Evolutionary conservation across 805 yeast genomes (phyloP).

Genomic region (Candida insectorum): DNA sequence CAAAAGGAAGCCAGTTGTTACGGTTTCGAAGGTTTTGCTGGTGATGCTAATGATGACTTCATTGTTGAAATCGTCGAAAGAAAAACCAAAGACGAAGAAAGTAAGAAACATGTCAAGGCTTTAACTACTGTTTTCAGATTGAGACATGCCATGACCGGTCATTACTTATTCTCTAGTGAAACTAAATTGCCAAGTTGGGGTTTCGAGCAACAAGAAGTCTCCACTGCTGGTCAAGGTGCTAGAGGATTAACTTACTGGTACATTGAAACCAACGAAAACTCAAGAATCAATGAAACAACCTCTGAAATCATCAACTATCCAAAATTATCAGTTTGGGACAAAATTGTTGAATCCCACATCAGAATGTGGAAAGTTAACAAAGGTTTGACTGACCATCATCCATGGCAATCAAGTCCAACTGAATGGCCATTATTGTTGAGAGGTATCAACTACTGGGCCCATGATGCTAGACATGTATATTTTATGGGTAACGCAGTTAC

Average conservation of each 20-base stretch:
- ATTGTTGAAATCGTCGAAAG: conserved; percentile 66
- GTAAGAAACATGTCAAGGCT: conserved; percentile 58
- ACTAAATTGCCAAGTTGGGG: conserved; percentile 81
- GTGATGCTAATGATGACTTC: conserved; percentile 85
- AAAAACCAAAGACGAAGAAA: conserved; percentile 46
- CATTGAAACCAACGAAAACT: conserved; percentile 65
- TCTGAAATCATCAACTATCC: conserved; percentile 44
- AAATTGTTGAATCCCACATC: conserved; percentile 62
- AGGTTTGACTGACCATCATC: conserved; percentile 65
- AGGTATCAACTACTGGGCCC: conserved; percentile 81
- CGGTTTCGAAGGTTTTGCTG: conserved; percentile 72
- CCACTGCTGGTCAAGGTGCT: conserved; percentile 71
- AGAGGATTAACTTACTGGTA: conserved; percentile 65
- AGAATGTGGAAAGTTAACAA: conserved; percentile 77
- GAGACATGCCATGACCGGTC: conserved; percentile 76
- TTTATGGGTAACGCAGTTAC: conserved; percentile 74
- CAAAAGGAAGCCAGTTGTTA: conserved; percentile 78
- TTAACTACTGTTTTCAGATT: conserved; percentile 68
- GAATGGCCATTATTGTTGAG: conserved; percentile 74
- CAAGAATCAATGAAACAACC: conserved; percentile 30
- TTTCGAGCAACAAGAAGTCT: conserved; percentile 79
- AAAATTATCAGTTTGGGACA: conserved; percentile 50
- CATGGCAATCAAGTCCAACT: conserved; percentile 67
- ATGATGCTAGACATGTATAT: conserved; percentile 59
- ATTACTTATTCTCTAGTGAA: conserved; percentile 73